A percentile compares a stretch with the other conserved stretches of the same genome.
phyloP scores from a whole-genome alignment of 2,329 filamentous ascomycete species.

The Ceratocystis cubensis region DNA sequence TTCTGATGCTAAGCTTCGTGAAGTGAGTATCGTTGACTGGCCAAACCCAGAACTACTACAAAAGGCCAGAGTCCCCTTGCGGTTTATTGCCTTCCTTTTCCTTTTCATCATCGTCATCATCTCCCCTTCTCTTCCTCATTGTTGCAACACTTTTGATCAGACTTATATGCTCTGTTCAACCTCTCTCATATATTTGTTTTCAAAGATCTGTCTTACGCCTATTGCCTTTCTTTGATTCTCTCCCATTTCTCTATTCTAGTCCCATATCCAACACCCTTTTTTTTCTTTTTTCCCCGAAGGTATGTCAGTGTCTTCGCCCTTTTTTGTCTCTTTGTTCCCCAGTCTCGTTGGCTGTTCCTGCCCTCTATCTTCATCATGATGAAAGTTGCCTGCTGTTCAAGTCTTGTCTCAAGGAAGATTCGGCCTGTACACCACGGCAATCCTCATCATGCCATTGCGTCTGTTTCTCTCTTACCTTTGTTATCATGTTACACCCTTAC shows the following conservation, averaged over 20 bases:
- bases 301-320: slow-evolving; percentile 5
- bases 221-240: not conserved
- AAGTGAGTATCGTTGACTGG: slow-evolving; percentile 7
- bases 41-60: slow-evolving; percentile 5
- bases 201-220: slow-evolving; percentile 2
- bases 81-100: not conserved
- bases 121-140: not conserved
- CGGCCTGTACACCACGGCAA: not conserved
- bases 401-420: slow-evolving; percentile 7
- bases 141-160: not conserved
- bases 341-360: slow-evolving; percentile 18
- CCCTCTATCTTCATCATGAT: slow-evolving; percentile 3
- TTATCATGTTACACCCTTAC: slow-evolving; percentile 4
- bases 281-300: not conserved
- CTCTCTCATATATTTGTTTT: not conserved
- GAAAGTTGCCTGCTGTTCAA: not conserved
- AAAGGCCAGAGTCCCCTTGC: slow-evolving; percentile 13
- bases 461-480: not conserved
- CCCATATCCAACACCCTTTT: not conserved
- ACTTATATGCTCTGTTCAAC: not conserved
- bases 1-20: slow-evolving; percentile 9
- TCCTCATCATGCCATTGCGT: not conserved
- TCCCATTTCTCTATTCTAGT: not conserved
- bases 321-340: not conserved
- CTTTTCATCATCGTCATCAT: slow-evolving; percentile 6